Base-by-base conservation (phyloP, 305 asterid genomes). In the Solanum hybrid region DNA sequence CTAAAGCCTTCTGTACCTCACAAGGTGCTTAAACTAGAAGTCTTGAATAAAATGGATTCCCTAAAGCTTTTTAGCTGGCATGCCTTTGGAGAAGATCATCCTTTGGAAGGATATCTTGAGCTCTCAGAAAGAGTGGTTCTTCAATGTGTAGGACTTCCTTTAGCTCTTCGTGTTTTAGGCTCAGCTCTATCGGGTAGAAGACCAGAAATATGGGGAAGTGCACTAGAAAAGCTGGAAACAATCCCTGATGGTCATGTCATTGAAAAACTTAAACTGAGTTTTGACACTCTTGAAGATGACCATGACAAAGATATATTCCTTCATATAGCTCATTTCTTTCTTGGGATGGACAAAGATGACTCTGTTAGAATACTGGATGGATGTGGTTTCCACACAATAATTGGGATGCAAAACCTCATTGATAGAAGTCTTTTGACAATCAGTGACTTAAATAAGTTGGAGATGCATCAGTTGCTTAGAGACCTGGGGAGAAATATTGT, bases 391-490 rank as follows among this genome's bases (percentile, higher is more conserved):
- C 40, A 79, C 80, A 29, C 87, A 36, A 73, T 34, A 79, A 67
- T 89, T 89, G 90, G 90, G 34, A 81, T 89, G 24, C 81, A 89
- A 37, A 89, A 81, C 64, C 90, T 89, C 64, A 61, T 80, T 14
- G 90, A 89, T 64, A 81, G 82, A 81, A 36, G 31, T 64, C 81
- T 89, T 73, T 76, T 89, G 86, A 39, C 87, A 24, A 26, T 89
- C 75, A 64, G n/a, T 81, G 88, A 80, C 13, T 42, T 79, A 13
- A 89, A 89, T 81, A 89, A 89, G 67, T 42, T 89, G 77, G 57
- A 28, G 71, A 89, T 89, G 88, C 87, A 89, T 67, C 90, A 37
- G 51, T 40, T 89, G 90, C 80, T 89, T 80, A 87, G 76, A 89
- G 90, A 89, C 40, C 16, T 89, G 71, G 90, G 57, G 61, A 89